Percentiles rank a stretch among this genome's conserved stretches.
These are phyloP conservation scores for Vaccinium macrocarpon DNA, from an alignment of 148 eudicot genomes.

Conservation along the genomic window DNA sequence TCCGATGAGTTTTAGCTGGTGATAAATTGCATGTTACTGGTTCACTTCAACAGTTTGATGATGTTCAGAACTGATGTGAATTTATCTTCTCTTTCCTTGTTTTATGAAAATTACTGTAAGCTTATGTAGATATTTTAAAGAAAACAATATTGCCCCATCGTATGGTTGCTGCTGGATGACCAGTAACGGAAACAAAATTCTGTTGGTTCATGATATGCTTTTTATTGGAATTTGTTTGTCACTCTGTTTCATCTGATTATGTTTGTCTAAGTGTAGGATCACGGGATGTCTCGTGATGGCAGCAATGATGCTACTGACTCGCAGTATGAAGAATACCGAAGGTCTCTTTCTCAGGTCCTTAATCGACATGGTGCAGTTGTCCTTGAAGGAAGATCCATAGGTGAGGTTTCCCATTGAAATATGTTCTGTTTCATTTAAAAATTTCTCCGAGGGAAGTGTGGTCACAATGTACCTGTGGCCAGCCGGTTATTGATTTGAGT, in stretches of 20 bases:
- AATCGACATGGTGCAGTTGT: conserved; percentile 97
- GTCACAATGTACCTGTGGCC: background rate
- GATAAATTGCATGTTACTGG: background rate
- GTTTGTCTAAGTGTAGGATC: conserved; percentile 52
- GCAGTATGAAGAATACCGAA: conserved; percentile 68
- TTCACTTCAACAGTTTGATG: background rate
- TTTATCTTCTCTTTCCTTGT: background rate
- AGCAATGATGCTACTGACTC: conserved; percentile 52
- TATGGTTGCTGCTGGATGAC: conserved; percentile 7
- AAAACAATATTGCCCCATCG: background rate
- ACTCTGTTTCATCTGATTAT: background rate
- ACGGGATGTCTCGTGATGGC: conserved; percentile 62
- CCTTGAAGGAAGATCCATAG: conserved; percentile 87
- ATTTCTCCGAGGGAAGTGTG: background rate
- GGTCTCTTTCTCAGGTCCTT: conserved; percentile 73
- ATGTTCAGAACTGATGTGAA: background rate
- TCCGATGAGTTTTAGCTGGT: background rate
- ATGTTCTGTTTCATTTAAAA: conserved; percentile 1
- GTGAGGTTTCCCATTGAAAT: conserved; percentile 33
- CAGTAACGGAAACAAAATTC: background rate
- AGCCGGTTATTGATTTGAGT: background rate
- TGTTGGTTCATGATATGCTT: background rate
- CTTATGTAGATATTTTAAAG: background rate
- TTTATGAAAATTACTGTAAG: background rate
- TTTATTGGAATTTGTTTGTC: conserved; percentile 4